Evolutionary conservation across 768 basidiomycete species (phyloP), one percentile per base, ranked within the genome.

Genomic region (Cystobasidium tubakii): DNA sequence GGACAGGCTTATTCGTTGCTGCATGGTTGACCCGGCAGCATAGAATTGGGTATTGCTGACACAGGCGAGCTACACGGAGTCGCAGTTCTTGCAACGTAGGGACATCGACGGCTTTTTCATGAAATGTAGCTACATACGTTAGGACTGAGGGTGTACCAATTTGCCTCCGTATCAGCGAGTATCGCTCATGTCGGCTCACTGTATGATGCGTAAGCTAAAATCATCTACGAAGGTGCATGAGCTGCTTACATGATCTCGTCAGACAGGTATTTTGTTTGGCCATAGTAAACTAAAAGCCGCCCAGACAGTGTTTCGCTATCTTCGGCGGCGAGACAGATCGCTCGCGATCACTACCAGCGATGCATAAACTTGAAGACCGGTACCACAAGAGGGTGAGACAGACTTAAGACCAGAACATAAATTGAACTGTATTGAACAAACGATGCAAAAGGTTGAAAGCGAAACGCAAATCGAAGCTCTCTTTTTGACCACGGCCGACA

Each of bases 161-260:
- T 13, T 31, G 25, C 13, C 57, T 34, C 13, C 57, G 57, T 6
- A 29, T 25, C 4, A 60, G 57, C 57, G 57, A 60, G 57, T 29
- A 60, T 29, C 57, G 17, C 27, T 60, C 57, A 23, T 60, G 57
- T 15, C 57, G 57, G 21, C 57, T 60, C 13, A 60, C 57, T 60
- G 57, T 6, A 29, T 9, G 6, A 34, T 27, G 33, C 3, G 46
- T 50, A 3, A 50, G 46, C 21, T 21, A 9, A 12, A 19, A 12
- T 50, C 10, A 50, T 6, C 39, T 39, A 15, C 39, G 39, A 39
- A 39, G 39, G 6, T 15, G 39, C n/a, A n/a, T 6, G 7, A 39
- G 39, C 39, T 50, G n/a, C 46, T 17, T 50, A 50, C 46, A 19
- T 15, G 46, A 19, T n/a, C 46, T 50, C n/a, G 7, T 3, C n/a